These are phyloP conservation scores for Solanum hybrid DNA, from an alignment of 305 asterid genomes.

Conservation along the genomic window DNA sequence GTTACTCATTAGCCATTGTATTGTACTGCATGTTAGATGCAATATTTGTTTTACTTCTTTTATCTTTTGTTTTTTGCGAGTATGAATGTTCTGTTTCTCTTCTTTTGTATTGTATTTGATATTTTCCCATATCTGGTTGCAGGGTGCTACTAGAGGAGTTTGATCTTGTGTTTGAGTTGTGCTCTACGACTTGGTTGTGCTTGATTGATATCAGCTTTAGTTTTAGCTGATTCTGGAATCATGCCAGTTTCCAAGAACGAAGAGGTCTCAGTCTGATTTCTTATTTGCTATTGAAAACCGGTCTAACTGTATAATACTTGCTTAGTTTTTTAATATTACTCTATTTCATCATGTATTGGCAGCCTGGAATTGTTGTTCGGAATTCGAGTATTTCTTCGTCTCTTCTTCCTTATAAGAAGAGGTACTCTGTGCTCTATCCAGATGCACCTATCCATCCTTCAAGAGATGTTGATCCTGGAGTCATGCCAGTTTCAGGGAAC, in stretches of 20 bases:
- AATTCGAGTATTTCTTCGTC: conserved; percentile 36
- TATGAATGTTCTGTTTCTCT: background rate
- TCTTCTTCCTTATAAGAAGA: conserved; percentile 75
- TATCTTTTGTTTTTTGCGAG: background rate
- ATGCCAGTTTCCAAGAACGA: background rate
- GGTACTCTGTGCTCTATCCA: conserved; percentile 32
- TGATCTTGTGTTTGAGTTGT: too few relatives aligned
- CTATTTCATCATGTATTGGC: conserved; percentile 18
- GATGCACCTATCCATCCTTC: conserved; percentile 33
- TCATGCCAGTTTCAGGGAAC: background rate
- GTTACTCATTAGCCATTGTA: background rate
- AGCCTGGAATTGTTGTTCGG: conserved; percentile 35
- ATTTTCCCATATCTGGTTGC: background rate
- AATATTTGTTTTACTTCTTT: background rate
- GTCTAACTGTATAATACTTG: background rate
- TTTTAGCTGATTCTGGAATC: background rate
- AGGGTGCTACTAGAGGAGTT: background rate
- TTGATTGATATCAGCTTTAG: background rate
- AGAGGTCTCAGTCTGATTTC: background rate
- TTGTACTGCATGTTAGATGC: too few relatives aligned
- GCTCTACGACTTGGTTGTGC: background rate
- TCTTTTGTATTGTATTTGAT: too few relatives aligned
- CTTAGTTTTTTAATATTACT: background rate
- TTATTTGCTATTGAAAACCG: background rate
- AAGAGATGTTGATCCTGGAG: background rate